These are phyloP conservation scores for Eucalyptus erythrocorys DNA, from an alignment of 345 rosid genomes.

Conservation along the genomic window DNA sequence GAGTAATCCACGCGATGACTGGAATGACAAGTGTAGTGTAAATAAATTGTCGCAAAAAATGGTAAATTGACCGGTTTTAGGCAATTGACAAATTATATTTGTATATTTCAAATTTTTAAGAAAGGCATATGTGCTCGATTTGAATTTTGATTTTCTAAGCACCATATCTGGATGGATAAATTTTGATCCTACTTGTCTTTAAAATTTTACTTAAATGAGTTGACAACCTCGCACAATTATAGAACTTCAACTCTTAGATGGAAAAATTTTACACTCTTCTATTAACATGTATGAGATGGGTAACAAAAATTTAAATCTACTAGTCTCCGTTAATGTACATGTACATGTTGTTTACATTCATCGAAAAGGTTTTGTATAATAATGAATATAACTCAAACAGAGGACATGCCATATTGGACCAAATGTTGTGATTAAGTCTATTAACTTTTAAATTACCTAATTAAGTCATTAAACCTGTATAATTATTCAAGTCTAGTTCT, in stretches of 20 bases:
- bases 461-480: not conserved
- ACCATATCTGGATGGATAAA: not conserved
- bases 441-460: not conserved
- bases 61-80: not conserved
- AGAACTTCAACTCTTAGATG: not conserved
- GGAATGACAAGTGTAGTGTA: not conserved
- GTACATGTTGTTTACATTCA: not conserved
- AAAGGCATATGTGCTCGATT: rapidly evolving
- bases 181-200: not conserved
- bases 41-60: not conserved
- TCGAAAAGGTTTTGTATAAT: not conserved
- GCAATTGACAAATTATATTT: not conserved
- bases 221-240: not conserved
- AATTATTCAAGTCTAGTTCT: not conserved
- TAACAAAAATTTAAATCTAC: not conserved
- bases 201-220: too few relatives aligned
- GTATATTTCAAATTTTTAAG: not conserved
- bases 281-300: not conserved
- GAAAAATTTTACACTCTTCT: not conserved
- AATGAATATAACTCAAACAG: not conserved
- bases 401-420: not conserved
- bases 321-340: rapidly evolving
- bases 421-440: not conserved
- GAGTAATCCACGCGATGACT: not conserved
- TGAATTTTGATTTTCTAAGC: not conserved